Evolutionary conservation across 331 rosid species (phyloP).

Genomic region (Ulmus americana): DNA sequence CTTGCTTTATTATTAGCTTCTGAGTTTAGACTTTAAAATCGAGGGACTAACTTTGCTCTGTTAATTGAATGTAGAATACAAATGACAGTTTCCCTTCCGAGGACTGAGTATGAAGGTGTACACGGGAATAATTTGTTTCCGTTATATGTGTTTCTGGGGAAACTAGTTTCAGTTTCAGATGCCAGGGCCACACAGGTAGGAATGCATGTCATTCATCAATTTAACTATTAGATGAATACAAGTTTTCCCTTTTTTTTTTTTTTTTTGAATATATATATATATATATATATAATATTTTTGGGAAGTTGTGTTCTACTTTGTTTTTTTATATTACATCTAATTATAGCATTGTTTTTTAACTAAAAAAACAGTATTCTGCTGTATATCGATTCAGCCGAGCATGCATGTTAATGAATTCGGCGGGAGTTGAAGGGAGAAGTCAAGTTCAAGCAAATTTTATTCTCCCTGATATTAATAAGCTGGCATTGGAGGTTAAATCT

Average conservation of each 20-base stretch:
- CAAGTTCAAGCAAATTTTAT: constrained; percentile 42
- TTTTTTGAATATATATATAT: too few species aligned
- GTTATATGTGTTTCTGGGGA: constrained; percentile 53
- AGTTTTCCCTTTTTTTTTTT: not conserved
- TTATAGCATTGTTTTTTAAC: constrained; percentile 6
- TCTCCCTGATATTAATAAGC: constrained; percentile 56
- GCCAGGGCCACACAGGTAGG: constrained; percentile 43
- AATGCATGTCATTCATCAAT: not conserved
- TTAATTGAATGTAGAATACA: constrained; percentile 49
- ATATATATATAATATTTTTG: not conserved
- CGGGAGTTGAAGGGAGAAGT: constrained; percentile 30
- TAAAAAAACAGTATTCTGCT: constrained; percentile 34
- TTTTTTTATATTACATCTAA: constrained; percentile 13
- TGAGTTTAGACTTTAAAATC: constrained; percentile 8
- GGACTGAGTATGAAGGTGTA: constrained; percentile 28
- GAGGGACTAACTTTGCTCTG: constrained; percentile 29
- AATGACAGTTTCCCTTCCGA: constrained; percentile 45
- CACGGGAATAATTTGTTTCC: constrained; percentile 45
- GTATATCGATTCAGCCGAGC: constrained; percentile 50
- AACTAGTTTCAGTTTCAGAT: constrained; percentile 37
- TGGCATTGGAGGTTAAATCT: constrained; percentile 46
- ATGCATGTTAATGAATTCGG: constrained; percentile 30
- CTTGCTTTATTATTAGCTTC: constrained; percentile 4
- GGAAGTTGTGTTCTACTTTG: not conserved
- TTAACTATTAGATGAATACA: not conserved